Percentiles rank a stretch among this genome's conserved stretches.
Evolutionary conservation across 177 flowering plant genomes (phyloP).

Genomic region (Telopea speciosissima): DNA sequence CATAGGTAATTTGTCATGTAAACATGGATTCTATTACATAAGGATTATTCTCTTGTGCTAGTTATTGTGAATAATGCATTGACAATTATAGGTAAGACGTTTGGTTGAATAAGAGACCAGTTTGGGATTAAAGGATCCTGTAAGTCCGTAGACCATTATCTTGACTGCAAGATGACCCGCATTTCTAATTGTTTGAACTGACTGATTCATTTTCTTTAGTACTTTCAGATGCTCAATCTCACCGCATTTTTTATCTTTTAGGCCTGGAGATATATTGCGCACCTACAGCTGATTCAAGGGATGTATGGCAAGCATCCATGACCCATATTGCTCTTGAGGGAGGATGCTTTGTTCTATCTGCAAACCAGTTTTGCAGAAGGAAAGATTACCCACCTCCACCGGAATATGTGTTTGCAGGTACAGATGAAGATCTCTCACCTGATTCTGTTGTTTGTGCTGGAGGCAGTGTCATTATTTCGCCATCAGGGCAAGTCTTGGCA

Average conservation of each 20-base stretch:
- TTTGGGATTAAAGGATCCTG: not conserved
- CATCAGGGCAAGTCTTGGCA: conserved; percentile 49
- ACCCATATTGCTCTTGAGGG: conserved; percentile 82
- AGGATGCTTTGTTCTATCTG: conserved; percentile 70
- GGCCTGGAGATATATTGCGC: conserved; percentile 83
- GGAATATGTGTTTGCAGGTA: conserved; percentile 36
- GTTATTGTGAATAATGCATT: not conserved
- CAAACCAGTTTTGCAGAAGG: conserved; percentile 66
- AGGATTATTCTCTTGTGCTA: not conserved
- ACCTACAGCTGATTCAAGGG: conserved; percentile 70
- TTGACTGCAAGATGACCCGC: not conserved
- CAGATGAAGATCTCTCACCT: conserved; percentile 41
- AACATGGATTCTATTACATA: not conserved
- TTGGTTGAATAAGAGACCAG: not conserved
- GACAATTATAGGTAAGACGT: not conserved
- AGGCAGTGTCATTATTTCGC: conserved; percentile 39
- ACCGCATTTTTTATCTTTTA: conserved; percentile 8
- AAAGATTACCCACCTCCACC: conserved; percentile 81
- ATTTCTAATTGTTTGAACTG: not conserved
- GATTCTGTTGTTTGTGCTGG: conserved; percentile 77
- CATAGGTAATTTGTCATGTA: not conserved
- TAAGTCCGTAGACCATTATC: not conserved
- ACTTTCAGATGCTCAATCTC: not conserved
- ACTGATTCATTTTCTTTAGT: not conserved
- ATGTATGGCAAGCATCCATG: conserved; percentile 70